Evolutionary conservation across 768 basidiomycete species (phyloP).

Genomic region (Symmetrospora coprosmae): DNA sequence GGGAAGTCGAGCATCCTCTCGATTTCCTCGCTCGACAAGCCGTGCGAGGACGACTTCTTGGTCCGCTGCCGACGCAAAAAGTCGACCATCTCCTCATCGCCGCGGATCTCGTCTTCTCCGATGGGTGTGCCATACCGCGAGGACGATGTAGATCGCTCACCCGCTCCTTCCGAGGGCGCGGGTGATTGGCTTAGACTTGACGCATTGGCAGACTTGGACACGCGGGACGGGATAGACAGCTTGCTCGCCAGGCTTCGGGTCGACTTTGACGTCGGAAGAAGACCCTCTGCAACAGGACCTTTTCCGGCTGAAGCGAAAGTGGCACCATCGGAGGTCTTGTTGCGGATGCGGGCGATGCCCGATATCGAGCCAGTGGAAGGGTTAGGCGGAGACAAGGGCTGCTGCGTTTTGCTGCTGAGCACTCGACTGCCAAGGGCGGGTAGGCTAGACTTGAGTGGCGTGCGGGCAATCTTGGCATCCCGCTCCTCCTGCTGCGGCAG

Average conservation of each 20-base stretch:
- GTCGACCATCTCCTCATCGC: conserved; percentile 92
- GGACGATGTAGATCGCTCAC: conserved; percentile 66
- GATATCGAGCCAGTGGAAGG: conserved; percentile 37
- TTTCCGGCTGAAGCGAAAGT: conserved; percentile 16
- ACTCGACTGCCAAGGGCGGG: too few relatives aligned
- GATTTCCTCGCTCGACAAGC: conserved; percentile 70
- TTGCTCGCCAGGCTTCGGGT: conserved; percentile 39
- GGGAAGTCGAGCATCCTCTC: conserved; percentile 84
- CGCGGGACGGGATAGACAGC: conserved; percentile 45
- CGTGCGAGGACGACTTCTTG: conserved; percentile 67
- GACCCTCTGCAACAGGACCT: neutral
- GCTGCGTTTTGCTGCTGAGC: too few relatives aligned
- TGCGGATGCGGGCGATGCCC: conserved; percentile 53
- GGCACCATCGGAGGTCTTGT: conserved; percentile 38
- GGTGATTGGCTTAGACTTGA: conserved; percentile 48
- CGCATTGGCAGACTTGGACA: conserved; percentile 32
- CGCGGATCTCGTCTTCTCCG: conserved; percentile 73
- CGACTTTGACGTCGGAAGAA: conserved; percentile 25
- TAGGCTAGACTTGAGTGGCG: too few relatives aligned
- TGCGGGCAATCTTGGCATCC: neutral
- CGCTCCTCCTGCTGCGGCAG: neutral
- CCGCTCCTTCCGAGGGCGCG: conserved; percentile 41
- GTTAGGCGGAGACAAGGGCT: too few relatives aligned
- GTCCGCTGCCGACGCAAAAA: conserved; percentile 82
- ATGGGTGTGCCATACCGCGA: conserved; percentile 46